Conservation (phyloP, 768 basidiomycete genomes). For the Serpula lacrymans region DNA sequence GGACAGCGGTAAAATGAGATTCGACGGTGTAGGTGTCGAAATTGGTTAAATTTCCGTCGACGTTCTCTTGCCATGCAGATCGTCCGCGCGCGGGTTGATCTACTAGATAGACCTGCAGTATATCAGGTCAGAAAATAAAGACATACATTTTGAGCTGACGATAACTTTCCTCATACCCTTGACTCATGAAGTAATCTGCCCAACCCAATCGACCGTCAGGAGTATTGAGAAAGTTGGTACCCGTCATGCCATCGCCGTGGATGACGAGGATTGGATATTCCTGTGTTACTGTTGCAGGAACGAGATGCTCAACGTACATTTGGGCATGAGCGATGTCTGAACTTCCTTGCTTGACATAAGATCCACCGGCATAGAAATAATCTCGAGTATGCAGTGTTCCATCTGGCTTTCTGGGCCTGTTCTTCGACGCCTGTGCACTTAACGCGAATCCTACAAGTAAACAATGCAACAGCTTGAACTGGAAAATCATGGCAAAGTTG, state of each 20-base stretch:
- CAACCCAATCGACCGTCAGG: conserved; percentile 52
- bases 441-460: too few relatives aligned
- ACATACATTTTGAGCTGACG: too few relatives aligned
- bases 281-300: conserved; percentile 34
- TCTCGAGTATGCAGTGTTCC: conserved; percentile 42
- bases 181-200: conserved; percentile 50
- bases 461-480: too few relatives aligned
- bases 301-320: conserved; percentile 52
- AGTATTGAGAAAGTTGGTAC: conserved; percentile 49
- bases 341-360: conserved; percentile 32
- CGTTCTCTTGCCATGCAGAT: conserved; percentile 38
- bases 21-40: conserved; percentile 32
- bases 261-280: conserved; percentile 44
- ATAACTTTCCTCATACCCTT: conserved; percentile 51
- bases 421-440: too few relatives aligned
- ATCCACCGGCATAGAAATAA: conserved; percentile 48
- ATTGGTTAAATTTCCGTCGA: conserved; percentile 34
- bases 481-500: too few relatives aligned
- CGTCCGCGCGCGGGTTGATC: conserved; percentile 46
- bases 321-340: conserved; percentile 40
- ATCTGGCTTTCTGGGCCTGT: too few relatives aligned
- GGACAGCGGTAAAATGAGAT: conserved; percentile 42
- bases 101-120: conserved; percentile 40
- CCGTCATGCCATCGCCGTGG: conserved; percentile 52
- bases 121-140: conserved; percentile 7